Base-by-base conservation (phyloP, 805 yeast genomes). In the Saturnispora diversa region DNA sequence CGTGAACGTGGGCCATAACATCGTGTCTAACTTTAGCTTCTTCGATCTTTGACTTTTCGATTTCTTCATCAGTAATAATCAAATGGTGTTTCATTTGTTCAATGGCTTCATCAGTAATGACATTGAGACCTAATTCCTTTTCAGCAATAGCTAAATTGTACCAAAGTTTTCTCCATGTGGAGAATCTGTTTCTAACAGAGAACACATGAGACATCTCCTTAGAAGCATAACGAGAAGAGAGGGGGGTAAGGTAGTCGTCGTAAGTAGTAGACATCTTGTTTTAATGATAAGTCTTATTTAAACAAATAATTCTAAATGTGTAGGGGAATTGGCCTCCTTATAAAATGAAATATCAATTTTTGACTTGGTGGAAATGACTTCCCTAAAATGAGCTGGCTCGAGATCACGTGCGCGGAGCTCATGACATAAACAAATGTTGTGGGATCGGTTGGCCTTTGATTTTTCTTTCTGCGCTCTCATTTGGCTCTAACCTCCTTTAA, bases 141-240 rank as follows among this genome's bases (percentile, higher is more conserved):
- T 92, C 98, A 45, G 98, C 98, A 58, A 80, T 80, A 52, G 98
- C 98, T 53, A 92, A 72, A 62, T 84, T 88, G 58, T 78, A 75
- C 98, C 98, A 92, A 50, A 92, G 75, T 64, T 85, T 85, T 75
- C 98, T 84, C 98, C 98, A 92, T 30, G 98, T 92, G 40, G 96
- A 83, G 66, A 84, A 92, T 59, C 98, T 75, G 70, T 84, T 92
- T 68, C 95, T 79, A 58, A 83, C 64, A 35, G 97, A 90, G 72
- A 92, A 92, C 58, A 92, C 73, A 51, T 74, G 70, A 45, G 96
- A 81, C 98, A 92, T 92, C 70, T 92, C 98, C 58, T 84, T 88
- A 50, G 95, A 84, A 44, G 98, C 98, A 68, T 92, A 92, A 69
- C 98, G 81, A 43, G 97, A 82, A 43, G 97, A 85, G 50, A 92